Conservation (phyloP, 768 basidiomycete genomes). For the Pleurotus tuber-regium region DNA sequence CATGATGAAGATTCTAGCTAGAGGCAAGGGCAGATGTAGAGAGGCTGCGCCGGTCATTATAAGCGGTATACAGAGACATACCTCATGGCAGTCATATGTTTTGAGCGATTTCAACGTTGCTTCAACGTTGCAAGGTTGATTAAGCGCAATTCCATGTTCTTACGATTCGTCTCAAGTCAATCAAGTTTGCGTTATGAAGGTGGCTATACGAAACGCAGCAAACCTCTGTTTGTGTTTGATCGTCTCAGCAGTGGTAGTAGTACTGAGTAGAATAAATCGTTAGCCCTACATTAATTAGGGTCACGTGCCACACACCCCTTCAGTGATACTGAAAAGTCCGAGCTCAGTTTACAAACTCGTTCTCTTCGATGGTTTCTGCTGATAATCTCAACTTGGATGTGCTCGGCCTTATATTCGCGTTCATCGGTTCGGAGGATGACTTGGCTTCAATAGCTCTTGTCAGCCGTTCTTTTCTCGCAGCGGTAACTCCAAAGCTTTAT, state of each 20-base stretch:
- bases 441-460: conserved; percentile 62
- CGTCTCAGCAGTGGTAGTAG: no score
- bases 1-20: not conserved
- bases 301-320: not conserved
- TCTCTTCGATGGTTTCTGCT: conserved; percentile 70
- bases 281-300: no score
- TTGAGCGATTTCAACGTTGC: conserved; percentile 5
- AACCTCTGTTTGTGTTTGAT: no score
- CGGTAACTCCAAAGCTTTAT: conserved; percentile 64
- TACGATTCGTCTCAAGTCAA: no score
- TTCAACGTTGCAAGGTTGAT: conserved; percentile 8
- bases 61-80: conserved; percentile 1
- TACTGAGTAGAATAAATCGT: no score
- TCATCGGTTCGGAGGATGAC: conserved; percentile 45
- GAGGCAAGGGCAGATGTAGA: not conserved
- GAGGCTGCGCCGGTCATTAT: conserved; percentile 5
- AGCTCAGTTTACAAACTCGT: no score
- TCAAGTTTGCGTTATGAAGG: no score
- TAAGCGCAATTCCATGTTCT: no score
- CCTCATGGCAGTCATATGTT: conserved; percentile 8
- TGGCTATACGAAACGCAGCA: conserved; percentile 3
- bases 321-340: not conserved
- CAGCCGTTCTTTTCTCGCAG: conserved; percentile 62
- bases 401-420: conserved; percentile 61
- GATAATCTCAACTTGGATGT: conserved; percentile 73